These are phyloP conservation scores for Phialemoniopsis sp. DNA, from an alignment of 2,329 filamentous ascomycete species.

Conservation along the genomic window DNA sequence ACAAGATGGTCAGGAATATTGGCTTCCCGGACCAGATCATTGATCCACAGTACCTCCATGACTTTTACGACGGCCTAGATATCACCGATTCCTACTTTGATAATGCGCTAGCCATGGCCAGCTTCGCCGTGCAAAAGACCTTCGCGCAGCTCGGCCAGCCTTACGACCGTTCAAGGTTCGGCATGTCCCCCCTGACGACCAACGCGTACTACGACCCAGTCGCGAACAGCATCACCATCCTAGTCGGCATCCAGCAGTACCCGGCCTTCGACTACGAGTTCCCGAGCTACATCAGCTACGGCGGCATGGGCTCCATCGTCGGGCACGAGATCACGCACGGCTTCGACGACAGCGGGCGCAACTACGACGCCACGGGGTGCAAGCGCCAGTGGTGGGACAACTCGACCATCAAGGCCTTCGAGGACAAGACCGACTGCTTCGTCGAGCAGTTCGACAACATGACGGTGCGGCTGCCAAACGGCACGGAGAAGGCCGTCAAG, in stretches of 20 bases:
- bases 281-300: constrained; percentile 52
- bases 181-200: constrained; percentile 50
- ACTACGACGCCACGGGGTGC: constrained; percentile 55
- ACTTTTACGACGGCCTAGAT: constrained; percentile 48
- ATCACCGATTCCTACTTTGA: constrained; percentile 51
- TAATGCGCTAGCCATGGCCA: constrained; percentile 46
- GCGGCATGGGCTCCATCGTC: constrained; percentile 58
- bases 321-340: constrained; percentile 64
- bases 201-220: constrained; percentile 62
- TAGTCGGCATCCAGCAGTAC: constrained; percentile 62
- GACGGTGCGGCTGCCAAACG: constrained; percentile 47
- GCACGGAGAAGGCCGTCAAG: constrained; percentile 53
- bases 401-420: constrained; percentile 51
- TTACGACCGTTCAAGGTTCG: constrained; percentile 51
- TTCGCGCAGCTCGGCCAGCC: constrained; percentile 58
- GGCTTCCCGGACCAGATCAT: constrained; percentile 26
- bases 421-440: constrained; percentile 56
- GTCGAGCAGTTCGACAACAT: constrained; percentile 58
- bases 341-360: constrained; percentile 59
- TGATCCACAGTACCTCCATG: constrained; percentile 44
- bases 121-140: constrained; percentile 37
- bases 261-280: constrained; percentile 54
- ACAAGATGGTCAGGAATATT: too few species aligned
- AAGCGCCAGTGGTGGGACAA: constrained; percentile 51
- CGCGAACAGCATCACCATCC: constrained; percentile 62